Percentiles rank a stretch among this genome's conserved stretches.
These are phyloP conservation scores for Amesomyces nigricolor DNA, from an alignment of 2,329 filamentous ascomycete genomes.

Conservation along the genomic window DNA sequence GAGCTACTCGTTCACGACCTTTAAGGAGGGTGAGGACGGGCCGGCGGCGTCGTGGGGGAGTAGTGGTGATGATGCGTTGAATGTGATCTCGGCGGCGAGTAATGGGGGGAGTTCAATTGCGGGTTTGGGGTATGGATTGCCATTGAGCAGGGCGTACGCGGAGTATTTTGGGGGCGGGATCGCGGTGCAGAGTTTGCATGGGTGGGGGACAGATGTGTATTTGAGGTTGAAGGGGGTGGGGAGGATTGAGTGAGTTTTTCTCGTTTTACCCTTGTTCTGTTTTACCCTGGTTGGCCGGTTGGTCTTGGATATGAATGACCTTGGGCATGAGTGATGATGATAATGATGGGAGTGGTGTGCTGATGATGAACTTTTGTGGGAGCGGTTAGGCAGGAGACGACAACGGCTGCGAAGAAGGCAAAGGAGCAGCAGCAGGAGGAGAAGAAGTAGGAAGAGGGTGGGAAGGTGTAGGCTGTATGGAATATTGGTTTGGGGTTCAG, in stretches of 20 bases:
- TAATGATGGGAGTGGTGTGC: too few species aligned
- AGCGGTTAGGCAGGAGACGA: too few species aligned
- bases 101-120: conserved; percentile 79
- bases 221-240: conserved; percentile 58
- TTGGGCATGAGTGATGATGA: too few species aligned
- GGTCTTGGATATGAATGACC: too few species aligned
- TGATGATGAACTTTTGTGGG: too few species aligned
- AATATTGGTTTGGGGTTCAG: too few species aligned
- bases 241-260: conserved; percentile 39
- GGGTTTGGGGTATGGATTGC: conserved; percentile 86
- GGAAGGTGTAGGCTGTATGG: too few species aligned
- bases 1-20: conserved; percentile 97
- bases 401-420: too few species aligned
- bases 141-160: conserved; percentile 85
- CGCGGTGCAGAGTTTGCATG: conserved; percentile 88
- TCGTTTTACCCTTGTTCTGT: conserved; percentile 2
- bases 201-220: conserved; percentile 78
- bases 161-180: conserved; percentile 98
- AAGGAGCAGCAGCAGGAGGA: too few species aligned
- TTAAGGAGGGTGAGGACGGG: conserved; percentile 59
- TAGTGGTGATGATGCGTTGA: conserved; percentile 58
- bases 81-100: conserved; percentile 66
- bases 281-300: not conserved
- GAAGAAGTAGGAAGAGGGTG: too few species aligned
- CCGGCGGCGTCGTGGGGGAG: conserved; percentile 27